Conservation (phyloP, 2,329 filamentous ascomycete genomes). For the Ambrosiella beaveri region DNA sequence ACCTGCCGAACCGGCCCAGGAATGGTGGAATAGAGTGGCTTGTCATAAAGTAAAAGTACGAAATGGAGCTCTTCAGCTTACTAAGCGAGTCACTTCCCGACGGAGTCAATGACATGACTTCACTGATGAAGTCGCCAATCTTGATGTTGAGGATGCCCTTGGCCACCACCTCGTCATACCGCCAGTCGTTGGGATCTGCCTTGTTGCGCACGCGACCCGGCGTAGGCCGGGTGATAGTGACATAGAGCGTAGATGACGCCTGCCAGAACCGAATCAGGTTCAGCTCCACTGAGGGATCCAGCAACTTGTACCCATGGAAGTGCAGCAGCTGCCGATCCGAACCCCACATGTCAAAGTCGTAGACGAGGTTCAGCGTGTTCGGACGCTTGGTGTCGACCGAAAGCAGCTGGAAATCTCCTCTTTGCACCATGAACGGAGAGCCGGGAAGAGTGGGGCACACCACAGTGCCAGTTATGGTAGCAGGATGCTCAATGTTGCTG, state of each 20-base stretch:
- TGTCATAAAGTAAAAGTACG: constrained; percentile 37
- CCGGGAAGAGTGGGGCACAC: constrained; percentile 35
- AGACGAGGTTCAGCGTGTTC: constrained; percentile 41
- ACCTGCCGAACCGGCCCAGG: constrained; percentile 33
- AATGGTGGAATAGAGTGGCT: constrained; percentile 34
- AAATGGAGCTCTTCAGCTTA: constrained; percentile 27
- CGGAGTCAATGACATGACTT: constrained; percentile 35
- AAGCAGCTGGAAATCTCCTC: constrained; percentile 41
- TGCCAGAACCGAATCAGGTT: constrained; percentile 40
- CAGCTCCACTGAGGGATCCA: constrained; percentile 42
- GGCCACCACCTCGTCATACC: constrained; percentile 30
- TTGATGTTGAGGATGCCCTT: constrained; percentile 42
- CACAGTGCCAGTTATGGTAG: constrained; percentile 41
- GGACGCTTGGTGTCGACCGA: constrained; percentile 33
- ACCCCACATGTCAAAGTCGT: constrained; percentile 43
- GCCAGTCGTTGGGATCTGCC: constrained; percentile 23
- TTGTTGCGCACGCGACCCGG: constrained; percentile 15
- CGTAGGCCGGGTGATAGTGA: constrained; percentile 32
- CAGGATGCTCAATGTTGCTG: constrained; percentile 29
- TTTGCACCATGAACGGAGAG: constrained; percentile 42
- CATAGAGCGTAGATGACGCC: constrained; percentile 44
- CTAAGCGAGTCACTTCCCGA: constrained; percentile 29
- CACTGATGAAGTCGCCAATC: constrained; percentile 34
- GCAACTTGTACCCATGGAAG: constrained; percentile 45
- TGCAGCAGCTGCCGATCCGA: constrained; percentile 34